These are phyloP conservation scores for Ceratocystiopsis brevicomis DNA, from an alignment of 2,329 filamentous ascomycete genomes.

Conservation along the genomic window DNA sequence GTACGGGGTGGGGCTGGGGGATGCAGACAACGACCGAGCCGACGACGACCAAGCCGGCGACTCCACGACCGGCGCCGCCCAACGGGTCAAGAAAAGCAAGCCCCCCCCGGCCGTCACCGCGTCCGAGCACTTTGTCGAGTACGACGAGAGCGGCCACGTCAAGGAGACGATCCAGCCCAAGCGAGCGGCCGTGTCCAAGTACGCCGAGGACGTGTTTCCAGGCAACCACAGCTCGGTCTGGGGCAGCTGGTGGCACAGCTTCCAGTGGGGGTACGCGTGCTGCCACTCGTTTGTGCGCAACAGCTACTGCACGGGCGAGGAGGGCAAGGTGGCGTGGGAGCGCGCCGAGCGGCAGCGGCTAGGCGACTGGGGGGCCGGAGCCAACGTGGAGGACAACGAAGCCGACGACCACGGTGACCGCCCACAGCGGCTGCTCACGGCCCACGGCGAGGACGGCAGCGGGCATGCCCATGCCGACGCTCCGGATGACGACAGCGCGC, in stretches of 20 bases:
- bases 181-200: constrained; percentile 68
- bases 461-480: background rate
- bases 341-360: constrained; percentile 46
- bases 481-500: background rate
- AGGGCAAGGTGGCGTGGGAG: constrained; percentile 64
- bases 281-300: constrained; percentile 91
- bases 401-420: background rate
- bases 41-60: background rate
- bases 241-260: constrained; percentile 95
- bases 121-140: constrained; percentile 79
- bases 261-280: constrained; percentile 90
- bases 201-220: constrained; percentile 66
- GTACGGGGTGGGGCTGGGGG: constrained; percentile 39
- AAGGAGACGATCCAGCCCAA: constrained; percentile 69
- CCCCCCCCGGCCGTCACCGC: constrained; percentile 40
- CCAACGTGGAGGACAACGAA: background rate
- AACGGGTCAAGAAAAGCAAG: background rate
- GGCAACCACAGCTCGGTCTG: constrained; percentile 89
- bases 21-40: constrained; percentile 12
- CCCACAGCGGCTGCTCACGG: constrained; percentile 1
- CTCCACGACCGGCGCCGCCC: background rate
- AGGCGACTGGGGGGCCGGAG: constrained; percentile 18
- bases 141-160: constrained; percentile 74
- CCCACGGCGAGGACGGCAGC: background rate
- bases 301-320: constrained; percentile 90